Conservation (phyloP, 345 rosid genomes). For the Triadica sebifera region DNA sequence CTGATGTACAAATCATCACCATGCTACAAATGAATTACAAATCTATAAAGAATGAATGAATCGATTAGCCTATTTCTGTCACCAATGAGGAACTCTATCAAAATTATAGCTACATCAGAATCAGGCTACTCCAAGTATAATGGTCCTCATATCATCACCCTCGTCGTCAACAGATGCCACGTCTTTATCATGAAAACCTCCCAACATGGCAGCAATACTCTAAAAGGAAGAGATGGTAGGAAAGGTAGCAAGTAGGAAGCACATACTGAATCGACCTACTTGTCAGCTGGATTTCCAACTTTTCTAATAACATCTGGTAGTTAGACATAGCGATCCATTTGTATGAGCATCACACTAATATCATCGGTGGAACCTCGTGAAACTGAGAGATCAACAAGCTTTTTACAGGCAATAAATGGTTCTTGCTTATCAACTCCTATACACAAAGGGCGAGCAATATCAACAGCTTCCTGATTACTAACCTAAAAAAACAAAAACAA, state of each 20-base stretch:
- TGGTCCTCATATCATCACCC: not conserved
- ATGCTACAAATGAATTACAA: too few species aligned
- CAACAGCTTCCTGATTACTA: constrained; percentile 86
- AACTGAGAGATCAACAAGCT: constrained; percentile 67
- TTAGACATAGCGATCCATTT: constrained; percentile 38
- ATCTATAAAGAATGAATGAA: too few species aligned
- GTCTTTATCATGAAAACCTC: not conserved
- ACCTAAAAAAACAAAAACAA: constrained; percentile 54
- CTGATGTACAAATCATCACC: too few species aligned
- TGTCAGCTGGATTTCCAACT: too few species aligned
- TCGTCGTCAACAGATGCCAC: not conserved
- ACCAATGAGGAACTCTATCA: too few species aligned
- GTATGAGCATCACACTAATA: constrained; percentile 68
- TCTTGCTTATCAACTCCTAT: constrained; percentile 37
- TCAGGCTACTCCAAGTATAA: not conserved
- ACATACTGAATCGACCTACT: too few species aligned
- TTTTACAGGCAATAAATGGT: constrained; percentile 63
- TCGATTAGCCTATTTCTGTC: too few species aligned
- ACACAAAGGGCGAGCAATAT: constrained; percentile 56
- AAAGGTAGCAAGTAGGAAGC: not conserved
- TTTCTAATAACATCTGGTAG: too few species aligned
- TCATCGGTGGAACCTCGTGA: constrained; percentile 73
- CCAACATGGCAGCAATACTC: not conserved
- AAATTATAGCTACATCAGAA: not conserved
- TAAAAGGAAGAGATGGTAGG: not conserved